Base-by-base conservation (phyloP, 169 alveolate species). In the Plasmodium reichenowi region DNA sequence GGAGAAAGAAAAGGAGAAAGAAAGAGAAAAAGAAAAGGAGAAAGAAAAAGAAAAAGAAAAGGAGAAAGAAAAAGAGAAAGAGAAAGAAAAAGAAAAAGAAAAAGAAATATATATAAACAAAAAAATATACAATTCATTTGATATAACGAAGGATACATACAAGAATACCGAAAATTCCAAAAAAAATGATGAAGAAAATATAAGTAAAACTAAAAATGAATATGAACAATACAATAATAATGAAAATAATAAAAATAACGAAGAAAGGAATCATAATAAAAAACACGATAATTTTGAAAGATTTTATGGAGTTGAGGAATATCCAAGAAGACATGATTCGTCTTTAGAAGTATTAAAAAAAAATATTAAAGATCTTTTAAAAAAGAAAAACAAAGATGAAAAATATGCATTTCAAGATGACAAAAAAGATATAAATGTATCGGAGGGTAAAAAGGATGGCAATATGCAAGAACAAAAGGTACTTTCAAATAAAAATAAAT, bases 311-410 rank as follows among this genome's bases (percentile, higher is more conserved):
- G 13, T 9, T 50, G 60, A 10, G 67, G 80, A 67, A 17, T 26
- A 17, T 22, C 90, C 90, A 22, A 80, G 73, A 60, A 80, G 83
- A 70, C 90, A 80, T 54, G 83, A 66, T 60, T 67, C 83, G 47
- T 80, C 90, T 22, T 72, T 80, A 38, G 90, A 68, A 47, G 29
- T 67, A 45, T 58, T 80, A 80, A 80, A 47, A 80, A 68, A 54
- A 22, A 80, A 71, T 56, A 67, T 80, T 52, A 63, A 68, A 67
- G 70, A 80, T 80, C 52, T 80, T 20, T 10, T 43, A 26, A 80
- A 80, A 80, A 68, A 80, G 7, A 66, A 80, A 68, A 80, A 8
- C 43, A 20, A 13, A 59, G n/a, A 59, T 59, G 68, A 12, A 59
- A 20, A 59, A 20, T 9, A 59, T 59, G 29, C 45, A 15, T 9